phyloP scores from a whole-genome alignment of 2,329 filamentous ascomycete species.

The Sporothrix curviconia region DNA sequence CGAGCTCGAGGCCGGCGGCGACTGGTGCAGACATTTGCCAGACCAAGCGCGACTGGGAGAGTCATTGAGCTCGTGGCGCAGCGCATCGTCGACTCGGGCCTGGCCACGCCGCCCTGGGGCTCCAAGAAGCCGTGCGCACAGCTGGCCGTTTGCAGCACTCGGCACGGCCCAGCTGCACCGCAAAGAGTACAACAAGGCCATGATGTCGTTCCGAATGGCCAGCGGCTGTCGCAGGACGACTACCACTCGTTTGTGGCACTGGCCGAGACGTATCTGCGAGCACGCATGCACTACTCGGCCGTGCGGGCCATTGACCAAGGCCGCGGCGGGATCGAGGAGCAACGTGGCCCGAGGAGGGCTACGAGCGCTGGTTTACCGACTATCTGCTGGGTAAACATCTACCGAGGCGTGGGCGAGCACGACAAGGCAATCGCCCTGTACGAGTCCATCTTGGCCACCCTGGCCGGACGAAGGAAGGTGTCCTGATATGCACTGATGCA shows the following conservation, averaged over 20 bases:
- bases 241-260: conserved; percentile 96
- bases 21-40: conserved; percentile 77
- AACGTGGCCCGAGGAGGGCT: conserved; percentile 46
- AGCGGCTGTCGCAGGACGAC: conserved; percentile 69
- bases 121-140: conserved; percentile 88
- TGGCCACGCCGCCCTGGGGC: conserved; percentile 80
- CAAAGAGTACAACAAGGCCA: conserved; percentile 80
- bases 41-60: conserved; percentile 91
- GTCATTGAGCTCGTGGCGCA: conserved; percentile 89
- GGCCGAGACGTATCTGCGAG: conserved; percentile 95
- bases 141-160: conserved; percentile 91
- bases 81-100: conserved; percentile 89
- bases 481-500: conserved; percentile 83
- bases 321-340: conserved; percentile 64
- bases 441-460: conserved; percentile 59
- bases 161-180: conserved; percentile 93
- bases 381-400: conserved; percentile 96
- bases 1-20: conserved; percentile 79
- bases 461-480: conserved; percentile 74
- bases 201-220: conserved; percentile 86
- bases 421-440: conserved; percentile 77
- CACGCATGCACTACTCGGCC: conserved; percentile 87
- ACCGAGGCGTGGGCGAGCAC: conserved; percentile 83
- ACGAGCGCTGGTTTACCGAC: conserved; percentile 87
- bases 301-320: conserved; percentile 86